Evolutionary conservation across 345 rosid genomes (phyloP).

Genomic region (Eucalyptus viminalis): DNA sequence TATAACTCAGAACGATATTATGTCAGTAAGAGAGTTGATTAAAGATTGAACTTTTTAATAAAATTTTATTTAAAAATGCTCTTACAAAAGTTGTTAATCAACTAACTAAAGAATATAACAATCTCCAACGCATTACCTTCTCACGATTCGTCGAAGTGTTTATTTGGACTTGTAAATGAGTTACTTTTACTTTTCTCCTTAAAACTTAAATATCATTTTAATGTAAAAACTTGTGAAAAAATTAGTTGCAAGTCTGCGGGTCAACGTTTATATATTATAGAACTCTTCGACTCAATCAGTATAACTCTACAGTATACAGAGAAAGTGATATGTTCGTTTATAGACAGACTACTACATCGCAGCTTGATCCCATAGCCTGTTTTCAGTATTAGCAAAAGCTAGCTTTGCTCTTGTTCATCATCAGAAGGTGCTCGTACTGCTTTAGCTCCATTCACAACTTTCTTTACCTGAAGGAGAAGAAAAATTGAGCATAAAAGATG

Average conservation of each 20-base stretch:
- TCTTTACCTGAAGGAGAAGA: not conserved
- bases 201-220: not conserved
- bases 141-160: too few relatives aligned
- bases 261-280: not conserved
- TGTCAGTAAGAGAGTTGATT: not conserved
- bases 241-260: not conserved
- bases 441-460: conserved; percentile 4
- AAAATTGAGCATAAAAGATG: too few relatives aligned
- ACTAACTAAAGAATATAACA: not conserved
- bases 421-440: not conserved
- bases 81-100: not conserved
- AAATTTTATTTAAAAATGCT: not conserved
- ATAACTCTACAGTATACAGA: not conserved
- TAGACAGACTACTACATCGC: not conserved
- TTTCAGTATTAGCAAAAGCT: not conserved
- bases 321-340: not conserved
- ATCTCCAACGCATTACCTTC: not conserved
- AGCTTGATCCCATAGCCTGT: not conserved
- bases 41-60: not conserved
- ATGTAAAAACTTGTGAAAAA: not conserved
- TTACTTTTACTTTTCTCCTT: not conserved
- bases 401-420: not conserved
- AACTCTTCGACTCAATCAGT: not conserved
- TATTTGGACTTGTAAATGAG: too few relatives aligned
- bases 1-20: not conserved